Percentiles rank a stretch among this genome's conserved stretches.
phyloP scores from a whole-genome alignment of 2,329 filamentous ascomycete species.

The Penicillium sp. region DNA sequence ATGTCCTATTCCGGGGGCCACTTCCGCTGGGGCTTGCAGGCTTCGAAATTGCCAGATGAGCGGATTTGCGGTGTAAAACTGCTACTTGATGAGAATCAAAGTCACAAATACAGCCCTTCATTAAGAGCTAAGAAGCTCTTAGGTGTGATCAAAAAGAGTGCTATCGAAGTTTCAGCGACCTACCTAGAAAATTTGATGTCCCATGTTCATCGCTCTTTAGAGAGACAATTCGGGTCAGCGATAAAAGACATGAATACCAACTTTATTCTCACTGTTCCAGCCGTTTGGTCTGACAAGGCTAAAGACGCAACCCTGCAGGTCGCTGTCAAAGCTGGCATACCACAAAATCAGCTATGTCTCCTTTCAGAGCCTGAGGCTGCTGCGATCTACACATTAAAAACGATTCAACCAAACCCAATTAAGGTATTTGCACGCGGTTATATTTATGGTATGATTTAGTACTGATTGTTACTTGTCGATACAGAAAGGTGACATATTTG shows the following conservation, averaged over 20 bases:
- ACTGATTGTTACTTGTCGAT: not conserved
- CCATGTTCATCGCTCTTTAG: not conserved
- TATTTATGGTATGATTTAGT: not conserved
- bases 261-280: slow-evolving; percentile 28
- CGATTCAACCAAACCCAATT: slow-evolving; percentile 24
- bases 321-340: slow-evolving; percentile 17
- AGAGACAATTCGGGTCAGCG: slow-evolving; percentile 12
- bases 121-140: not conserved
- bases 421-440: slow-evolving; percentile 11
- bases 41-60: slow-evolving; percentile 18
- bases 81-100: slow-evolving; percentile 2
- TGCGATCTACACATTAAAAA: slow-evolving; percentile 27
- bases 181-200: not conserved
- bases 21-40: slow-evolving; percentile 23
- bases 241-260: slow-evolving; percentile 18
- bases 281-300: slow-evolving; percentile 33
- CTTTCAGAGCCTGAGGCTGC: slow-evolving; percentile 30
- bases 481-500: slow-evolving; percentile 26
- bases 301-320: slow-evolving; percentile 25
- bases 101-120: not conserved
- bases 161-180: not conserved
- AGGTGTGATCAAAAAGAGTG: not conserved
- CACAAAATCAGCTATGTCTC: slow-evolving; percentile 8
- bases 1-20: slow-evolving; percentile 13
- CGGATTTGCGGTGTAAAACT: slow-evolving; percentile 23